Evolutionary conservation across 2,329 filamentous ascomycete species (phyloP).

Genomic region (Aspergillus flavus): DNA sequence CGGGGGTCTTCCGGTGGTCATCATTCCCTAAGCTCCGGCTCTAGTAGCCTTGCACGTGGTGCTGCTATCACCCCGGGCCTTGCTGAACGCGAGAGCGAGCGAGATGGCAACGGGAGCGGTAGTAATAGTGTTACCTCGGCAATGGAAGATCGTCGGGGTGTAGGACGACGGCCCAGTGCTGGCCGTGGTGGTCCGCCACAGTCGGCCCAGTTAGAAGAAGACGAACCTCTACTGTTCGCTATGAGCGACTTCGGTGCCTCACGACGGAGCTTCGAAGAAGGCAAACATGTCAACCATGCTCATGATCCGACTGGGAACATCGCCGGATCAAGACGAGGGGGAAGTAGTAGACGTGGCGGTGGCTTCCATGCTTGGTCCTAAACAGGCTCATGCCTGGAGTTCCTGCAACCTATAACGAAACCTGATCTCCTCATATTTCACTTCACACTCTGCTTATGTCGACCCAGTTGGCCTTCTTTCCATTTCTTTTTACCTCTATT

Average conservation of each 20-base stretch:
- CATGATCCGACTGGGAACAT: slow-evolving; percentile 29
- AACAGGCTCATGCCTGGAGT: neutral
- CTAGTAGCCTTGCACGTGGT: slow-evolving; percentile 43
- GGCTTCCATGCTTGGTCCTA: slow-evolving; percentile 40
- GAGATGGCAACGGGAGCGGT: slow-evolving; percentile 42
- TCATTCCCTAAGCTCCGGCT: slow-evolving; percentile 44
- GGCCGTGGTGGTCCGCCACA: slow-evolving; percentile 35
- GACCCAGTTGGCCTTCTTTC: slow-evolving; percentile 2
- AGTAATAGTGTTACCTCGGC: slow-evolving; percentile 43
- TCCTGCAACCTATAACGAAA: neutral
- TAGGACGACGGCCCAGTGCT: slow-evolving; percentile 37
- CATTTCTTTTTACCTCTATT: slow-evolving; percentile 9
- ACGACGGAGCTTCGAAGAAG: slow-evolving; percentile 47
- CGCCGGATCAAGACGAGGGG: slow-evolving; percentile 37
- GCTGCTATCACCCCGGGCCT: slow-evolving; percentile 34
- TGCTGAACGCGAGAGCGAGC: slow-evolving; percentile 39
- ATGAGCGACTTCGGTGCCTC: slow-evolving; percentile 51
- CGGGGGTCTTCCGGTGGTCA: slow-evolving; percentile 40
- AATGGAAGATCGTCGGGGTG: slow-evolving; percentile 39
- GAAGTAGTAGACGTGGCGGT: slow-evolving; percentile 38
- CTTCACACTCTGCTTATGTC: neutral
- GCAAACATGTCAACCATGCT: slow-evolving; percentile 35
- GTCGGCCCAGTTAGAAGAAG: slow-evolving; percentile 39
- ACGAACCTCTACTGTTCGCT: slow-evolving; percentile 49
- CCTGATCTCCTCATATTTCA: neutral